These are phyloP conservation scores for Phytophthora litchii DNA, from an alignment of 352 stramenopile species.

Conservation along the genomic window DNA sequence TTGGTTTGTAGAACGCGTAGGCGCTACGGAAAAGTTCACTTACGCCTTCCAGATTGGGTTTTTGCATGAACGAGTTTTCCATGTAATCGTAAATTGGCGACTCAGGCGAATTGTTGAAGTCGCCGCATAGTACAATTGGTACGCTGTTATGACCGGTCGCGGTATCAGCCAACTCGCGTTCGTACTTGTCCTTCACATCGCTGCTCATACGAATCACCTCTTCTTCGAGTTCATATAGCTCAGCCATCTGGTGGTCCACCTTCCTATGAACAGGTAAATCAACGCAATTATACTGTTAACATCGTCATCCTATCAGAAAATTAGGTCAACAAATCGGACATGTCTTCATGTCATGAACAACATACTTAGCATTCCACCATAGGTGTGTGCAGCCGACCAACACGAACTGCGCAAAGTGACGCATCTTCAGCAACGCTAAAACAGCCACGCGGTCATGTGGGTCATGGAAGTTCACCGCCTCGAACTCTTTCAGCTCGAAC, in stretches of 20 bases:
- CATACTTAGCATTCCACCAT: conserved; percentile 89
- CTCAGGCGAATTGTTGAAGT: conserved; percentile 90
- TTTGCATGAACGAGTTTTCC: conserved; percentile 88
- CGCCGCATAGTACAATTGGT: conserved; percentile 81
- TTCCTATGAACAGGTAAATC: conserved; percentile 45
- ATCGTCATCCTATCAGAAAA: no score
- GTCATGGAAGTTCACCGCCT: conserved; percentile 88
- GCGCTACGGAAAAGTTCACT: conserved; percentile 75
- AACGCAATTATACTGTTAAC: neutral
- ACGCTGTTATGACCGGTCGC: conserved; percentile 57
- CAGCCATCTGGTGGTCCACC: conserved; percentile 87
- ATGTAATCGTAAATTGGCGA: conserved; percentile 89
- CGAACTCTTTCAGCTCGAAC: conserved; percentile 86
- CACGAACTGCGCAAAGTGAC: conserved; percentile 80
- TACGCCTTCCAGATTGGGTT: conserved; percentile 75
- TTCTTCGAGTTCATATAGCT: conserved; percentile 84
- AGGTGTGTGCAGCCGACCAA: conserved; percentile 85
- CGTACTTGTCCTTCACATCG: conserved; percentile 85
- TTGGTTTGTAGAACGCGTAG: conserved; percentile 71
- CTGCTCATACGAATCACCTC: conserved; percentile 83
- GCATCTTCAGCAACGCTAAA: conserved; percentile 84
- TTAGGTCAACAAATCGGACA: no score
- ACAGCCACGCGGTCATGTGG: conserved; percentile 87
- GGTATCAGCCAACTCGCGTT: conserved; percentile 58
- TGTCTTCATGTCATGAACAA: no score